Percentiles rank a stretch among this genome's conserved stretches.
Conservation (phyloP, 2,329 filamentous ascomycete genomes). For the Xylaria sp. region DNA sequence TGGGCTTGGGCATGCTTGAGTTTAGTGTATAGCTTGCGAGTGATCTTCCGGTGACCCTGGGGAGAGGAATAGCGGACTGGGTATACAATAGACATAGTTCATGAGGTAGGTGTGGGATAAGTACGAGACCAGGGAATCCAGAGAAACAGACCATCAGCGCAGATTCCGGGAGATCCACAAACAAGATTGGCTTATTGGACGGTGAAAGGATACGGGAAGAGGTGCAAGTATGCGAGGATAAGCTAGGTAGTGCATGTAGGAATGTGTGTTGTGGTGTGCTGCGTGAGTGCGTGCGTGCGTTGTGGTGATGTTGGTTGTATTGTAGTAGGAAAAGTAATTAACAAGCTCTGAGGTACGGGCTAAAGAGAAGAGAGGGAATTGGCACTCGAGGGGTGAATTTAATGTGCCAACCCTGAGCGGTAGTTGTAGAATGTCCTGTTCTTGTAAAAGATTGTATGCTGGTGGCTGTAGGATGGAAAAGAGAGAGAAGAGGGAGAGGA, state of each 20-base stretch:
- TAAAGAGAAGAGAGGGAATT: not conserved
- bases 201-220: not conserved
- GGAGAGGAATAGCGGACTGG: slow-evolving; percentile 25
- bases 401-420: not conserved
- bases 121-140: not conserved
- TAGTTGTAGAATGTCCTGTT: not conserved
- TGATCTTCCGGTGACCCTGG: slow-evolving; percentile 34
- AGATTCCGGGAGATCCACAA: not conserved
- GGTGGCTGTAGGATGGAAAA: not conserved
- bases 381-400: not conserved
- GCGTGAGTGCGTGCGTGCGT: not conserved
- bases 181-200: not conserved
- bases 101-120: slow-evolving; percentile 26
- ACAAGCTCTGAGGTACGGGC: not conserved
- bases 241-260: not conserved
- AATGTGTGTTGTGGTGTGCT: not conserved
- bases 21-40: slow-evolving; percentile 36
- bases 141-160: slow-evolving; percentile 4
- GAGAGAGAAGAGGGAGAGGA: not conserved
- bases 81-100: slow-evolving; percentile 24
- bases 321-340: not conserved
- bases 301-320: not conserved
- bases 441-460: not conserved
- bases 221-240: not conserved
- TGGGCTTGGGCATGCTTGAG: slow-evolving; percentile 44